Evolutionary conservation across 768 basidiomycete genomes (phyloP), one percentile per base, ranked within the genome.

Genomic region (Xerocomellus amylosporus): DNA sequence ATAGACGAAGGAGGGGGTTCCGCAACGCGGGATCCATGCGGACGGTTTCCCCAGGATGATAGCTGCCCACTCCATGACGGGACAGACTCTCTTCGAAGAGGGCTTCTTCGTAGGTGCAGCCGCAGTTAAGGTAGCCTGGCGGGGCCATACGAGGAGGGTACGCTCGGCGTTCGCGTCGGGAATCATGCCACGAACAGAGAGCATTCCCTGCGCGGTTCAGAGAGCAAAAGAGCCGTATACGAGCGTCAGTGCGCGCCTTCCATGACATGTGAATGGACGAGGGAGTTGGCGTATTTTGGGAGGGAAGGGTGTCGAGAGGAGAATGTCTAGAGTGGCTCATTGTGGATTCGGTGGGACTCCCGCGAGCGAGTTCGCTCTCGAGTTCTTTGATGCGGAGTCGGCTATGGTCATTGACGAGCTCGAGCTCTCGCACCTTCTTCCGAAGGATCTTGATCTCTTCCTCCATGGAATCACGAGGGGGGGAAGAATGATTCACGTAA

Each of bases 111-210:
- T 79, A 82, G 6, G 88, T 86, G 75, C 90, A 93, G 8, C 91
- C 90, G 62, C 90, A 93, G 75, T 93, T 93, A 53, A 93, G 82
- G 60, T 79, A 79, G 10, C 88, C 87, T 0, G 78, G 73, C 10
- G 90, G 90, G 5, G 90, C 91, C 76, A 86, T 86, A 43, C 90
- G 83, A 10, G 91, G 89, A 4, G 90, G 88, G 62, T 80, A 83
- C 0, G 78, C 77, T 9, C 91, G 81, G 30, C 91, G 85, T 71
- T 93, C 90, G 28, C 90, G 83, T 43, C 90, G 79, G 2, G 90
- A 90, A 69, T 93, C 91, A 64, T 93, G 90, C 90, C 90, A 93
- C 4, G 91, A 86, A 67, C 90, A 93, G 34, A 93, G 80, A 1
- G 90, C 90, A 61, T 93, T 93, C 31, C 91, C 91, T 0, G 90